Conservation (phyloP, 129 eudicot species). For the Pittosporum tobira region DNA sequence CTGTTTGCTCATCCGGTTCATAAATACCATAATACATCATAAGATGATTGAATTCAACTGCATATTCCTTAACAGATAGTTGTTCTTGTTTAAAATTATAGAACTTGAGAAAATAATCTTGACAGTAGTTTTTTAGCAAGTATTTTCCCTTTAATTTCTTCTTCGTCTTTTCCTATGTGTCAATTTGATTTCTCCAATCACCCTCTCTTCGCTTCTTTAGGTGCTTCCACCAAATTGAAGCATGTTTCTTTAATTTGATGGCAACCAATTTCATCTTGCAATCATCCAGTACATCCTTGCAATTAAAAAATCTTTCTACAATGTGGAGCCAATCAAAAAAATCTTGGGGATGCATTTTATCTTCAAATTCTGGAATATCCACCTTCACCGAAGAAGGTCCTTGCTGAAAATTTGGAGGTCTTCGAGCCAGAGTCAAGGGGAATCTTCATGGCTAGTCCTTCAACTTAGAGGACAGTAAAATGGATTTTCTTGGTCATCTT, state of each 20-base stretch:
- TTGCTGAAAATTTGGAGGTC: neutral
- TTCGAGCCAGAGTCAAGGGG: neutral
- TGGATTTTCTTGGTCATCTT: neutral
- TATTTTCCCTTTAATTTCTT: neutral
- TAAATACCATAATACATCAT: neutral
- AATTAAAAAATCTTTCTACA: neutral
- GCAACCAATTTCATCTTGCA: neutral
- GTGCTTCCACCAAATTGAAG: conserved; percentile 6
- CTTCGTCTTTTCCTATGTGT: conserved; percentile 1
- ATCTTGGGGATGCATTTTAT: neutral
- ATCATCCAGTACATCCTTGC: neutral
- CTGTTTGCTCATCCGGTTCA: neutral
- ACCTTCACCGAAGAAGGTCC: conserved; percentile 1
- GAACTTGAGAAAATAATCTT: neutral
- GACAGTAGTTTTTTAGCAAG: neutral
- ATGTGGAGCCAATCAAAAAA: neutral
- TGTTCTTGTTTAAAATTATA: neutral
- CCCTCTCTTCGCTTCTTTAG: neutral
- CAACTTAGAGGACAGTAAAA: neutral
- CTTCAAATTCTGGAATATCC: neutral
- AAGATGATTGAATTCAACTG: neutral
- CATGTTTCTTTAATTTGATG: conserved; percentile 1
- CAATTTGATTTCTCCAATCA: neutral
- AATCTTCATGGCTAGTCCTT: neutral
- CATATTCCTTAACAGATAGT: conserved; percentile 7